Evolutionary conservation across 2,329 filamentous ascomycete genomes (phyloP), one percentile per base, ranked within the genome.

Genomic region (Trichoderma hamatum): DNA sequence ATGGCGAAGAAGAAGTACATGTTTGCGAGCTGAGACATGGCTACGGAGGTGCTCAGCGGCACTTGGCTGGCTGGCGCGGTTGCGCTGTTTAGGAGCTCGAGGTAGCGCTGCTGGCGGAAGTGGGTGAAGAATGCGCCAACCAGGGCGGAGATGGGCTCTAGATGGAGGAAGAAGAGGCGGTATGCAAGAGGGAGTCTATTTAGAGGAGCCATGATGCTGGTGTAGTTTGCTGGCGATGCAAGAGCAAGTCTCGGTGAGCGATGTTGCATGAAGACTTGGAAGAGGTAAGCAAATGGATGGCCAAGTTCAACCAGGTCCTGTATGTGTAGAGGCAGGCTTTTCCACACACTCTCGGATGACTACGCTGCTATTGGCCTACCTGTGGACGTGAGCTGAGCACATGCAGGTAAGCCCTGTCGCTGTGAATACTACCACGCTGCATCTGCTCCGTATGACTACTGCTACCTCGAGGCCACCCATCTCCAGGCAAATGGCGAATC

Each of bases 1-100:
- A 95, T 80, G 67, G 90, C 88, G 78, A 94, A 92, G 69, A 92
- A 86, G 49, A 94, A 79, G 80, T 94, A 95, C 71, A 94, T 83
- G 79, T 93, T 94, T 54, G 90, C 90, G 36, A 95, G 85, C 80
- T 95, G 92, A 21, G 89, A 88, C 74, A 94, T 83, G 51, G 88
- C 88, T 69, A 94, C 87, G 11, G 87, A 85, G 1, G 90, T 91
- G 51, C 84, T 85, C 43, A 85, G 80, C 1, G 90, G 87, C 7
- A 90, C 78, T 1, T 54, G 66, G n/a, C 32, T 34, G n/a, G 52
- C 34, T 2, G 72, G 80, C 71, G 69, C 82, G 9, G 87, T 85
- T 3, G 82, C 74, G 32, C 85, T 81, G 75, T 91, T 82, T 2
- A 90, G 92, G 63, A 93, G 82, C 6, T 80, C 71, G 36, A 94